These are phyloP conservation scores for Thuja plicata DNA, from an alignment of 83 land plant species.

Conservation along the genomic window DNA sequence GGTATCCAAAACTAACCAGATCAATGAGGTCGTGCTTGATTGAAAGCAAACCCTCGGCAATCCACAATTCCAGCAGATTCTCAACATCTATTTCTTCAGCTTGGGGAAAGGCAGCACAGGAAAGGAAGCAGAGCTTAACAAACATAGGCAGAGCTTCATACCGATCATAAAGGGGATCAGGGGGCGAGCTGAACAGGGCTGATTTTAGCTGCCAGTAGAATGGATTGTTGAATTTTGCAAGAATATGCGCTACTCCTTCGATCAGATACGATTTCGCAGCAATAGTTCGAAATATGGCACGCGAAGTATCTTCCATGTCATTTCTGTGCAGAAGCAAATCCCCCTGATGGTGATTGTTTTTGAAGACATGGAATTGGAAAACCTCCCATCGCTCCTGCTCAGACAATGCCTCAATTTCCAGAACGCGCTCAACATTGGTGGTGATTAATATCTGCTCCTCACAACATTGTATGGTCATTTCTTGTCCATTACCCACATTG, in stretches of 20 bases:
- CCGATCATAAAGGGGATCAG: background rate
- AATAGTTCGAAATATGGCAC: background rate
- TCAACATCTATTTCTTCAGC: background rate
- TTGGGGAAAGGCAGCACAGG: background rate
- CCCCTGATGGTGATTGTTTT: background rate
- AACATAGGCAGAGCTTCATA: background rate
- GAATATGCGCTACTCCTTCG: background rate
- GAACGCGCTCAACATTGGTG: background rate
- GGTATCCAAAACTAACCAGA: background rate
- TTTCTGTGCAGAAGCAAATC: background rate
- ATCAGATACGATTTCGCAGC: background rate
- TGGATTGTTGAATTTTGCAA: background rate
- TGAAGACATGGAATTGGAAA: background rate
- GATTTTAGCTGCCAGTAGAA: background rate
- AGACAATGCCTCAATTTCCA: background rate
- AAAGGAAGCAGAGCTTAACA: background rate
- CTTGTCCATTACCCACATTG: background rate
- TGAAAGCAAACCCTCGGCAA: background rate
- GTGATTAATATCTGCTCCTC: background rate
- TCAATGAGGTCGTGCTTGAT: background rate
- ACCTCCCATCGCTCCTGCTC: background rate
- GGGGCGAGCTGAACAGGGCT: background rate
- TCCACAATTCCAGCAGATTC: background rate
- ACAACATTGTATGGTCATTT: background rate
- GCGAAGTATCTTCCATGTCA: background rate